Evolutionary conservation across 345 rosid species (phyloP).

Genomic region (Nasturtium officinale): DNA sequence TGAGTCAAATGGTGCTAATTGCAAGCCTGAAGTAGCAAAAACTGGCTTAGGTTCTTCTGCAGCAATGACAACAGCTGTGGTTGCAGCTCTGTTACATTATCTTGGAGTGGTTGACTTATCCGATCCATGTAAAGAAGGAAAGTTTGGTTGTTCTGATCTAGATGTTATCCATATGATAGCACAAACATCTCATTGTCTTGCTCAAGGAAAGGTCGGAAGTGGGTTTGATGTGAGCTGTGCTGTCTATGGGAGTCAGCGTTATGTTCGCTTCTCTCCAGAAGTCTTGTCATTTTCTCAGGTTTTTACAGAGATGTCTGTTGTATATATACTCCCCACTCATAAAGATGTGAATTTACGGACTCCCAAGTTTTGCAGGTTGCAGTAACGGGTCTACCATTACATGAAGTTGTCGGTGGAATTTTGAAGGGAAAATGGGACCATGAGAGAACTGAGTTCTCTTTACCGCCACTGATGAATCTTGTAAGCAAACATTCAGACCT

Average conservation of each 20-base stretch:
- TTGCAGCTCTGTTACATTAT: conserved; percentile 88
- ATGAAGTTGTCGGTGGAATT: conserved; percentile 60
- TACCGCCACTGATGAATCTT: conserved; percentile 94
- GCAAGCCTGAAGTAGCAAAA: conserved; percentile 97
- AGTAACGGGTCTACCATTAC: conserved; percentile 52
- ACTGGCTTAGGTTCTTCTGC: conserved; percentile 99
- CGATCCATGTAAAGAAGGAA: conserved; percentile 47
- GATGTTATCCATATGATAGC: conserved; percentile 84
- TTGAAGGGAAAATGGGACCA: conserved; percentile 86
- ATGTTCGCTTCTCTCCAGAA: conserved; percentile 92
- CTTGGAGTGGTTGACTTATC: conserved; percentile 80
- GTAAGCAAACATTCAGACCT: conserved; percentile 46
- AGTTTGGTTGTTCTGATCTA: conserved; percentile 50
- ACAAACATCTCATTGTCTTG: conserved; percentile 94
- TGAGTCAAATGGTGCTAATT: conserved; percentile 58
- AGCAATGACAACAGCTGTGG: conserved; percentile 96
- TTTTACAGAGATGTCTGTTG: conserved; percentile 15
- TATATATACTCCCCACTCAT: background rate
- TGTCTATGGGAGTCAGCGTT: conserved; percentile 94
- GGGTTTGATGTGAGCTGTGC: conserved; percentile 99
- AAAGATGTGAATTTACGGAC: conserved; percentile 27
- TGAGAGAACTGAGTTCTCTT: conserved; percentile 76
- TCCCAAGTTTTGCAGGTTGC: conserved; percentile 55
- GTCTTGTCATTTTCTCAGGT: conserved; percentile 92
- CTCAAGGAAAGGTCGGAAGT: conserved; percentile 99